A percentile compares a stretch with the other conserved stretches of the same genome.
Evolutionary conservation across 2,329 filamentous ascomycete species (phyloP).

Genomic region (Alternaria viburni): DNA sequence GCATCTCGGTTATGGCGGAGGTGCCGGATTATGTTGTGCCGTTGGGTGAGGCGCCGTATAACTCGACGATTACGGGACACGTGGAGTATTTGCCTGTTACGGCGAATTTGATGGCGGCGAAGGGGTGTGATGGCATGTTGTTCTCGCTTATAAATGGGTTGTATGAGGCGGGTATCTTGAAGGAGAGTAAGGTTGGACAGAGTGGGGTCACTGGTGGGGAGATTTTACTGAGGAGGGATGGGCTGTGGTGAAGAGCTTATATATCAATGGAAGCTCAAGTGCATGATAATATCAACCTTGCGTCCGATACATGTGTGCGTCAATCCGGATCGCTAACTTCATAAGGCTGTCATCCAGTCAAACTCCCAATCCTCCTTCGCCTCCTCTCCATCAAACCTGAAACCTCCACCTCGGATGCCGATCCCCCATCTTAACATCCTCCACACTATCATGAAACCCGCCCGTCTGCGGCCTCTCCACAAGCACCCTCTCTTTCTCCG

Average conservation of each 20-base stretch:
- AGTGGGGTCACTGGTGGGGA: slow-evolving; percentile 51
- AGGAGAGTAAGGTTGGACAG: slow-evolving; percentile 53
- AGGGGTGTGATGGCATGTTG: slow-evolving; percentile 67
- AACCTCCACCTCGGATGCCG: slow-evolving; percentile 47
- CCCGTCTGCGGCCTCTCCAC: slow-evolving; percentile 32
- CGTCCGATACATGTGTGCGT: no score
- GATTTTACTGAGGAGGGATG: slow-evolving; percentile 41
- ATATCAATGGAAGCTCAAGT: no score
- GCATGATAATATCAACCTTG: no score
- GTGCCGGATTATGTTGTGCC: slow-evolving; percentile 56
- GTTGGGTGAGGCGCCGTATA: slow-evolving; percentile 53
- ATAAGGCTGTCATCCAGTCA: no score
- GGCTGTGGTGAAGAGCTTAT: background rate
- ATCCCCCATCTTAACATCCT: slow-evolving; percentile 42
- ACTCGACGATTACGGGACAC: slow-evolving; percentile 56
- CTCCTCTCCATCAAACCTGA: slow-evolving; percentile 24
- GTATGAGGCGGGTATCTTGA: slow-evolving; percentile 57
- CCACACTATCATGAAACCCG: slow-evolving; percentile 39
- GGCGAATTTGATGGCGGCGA: slow-evolving; percentile 63
- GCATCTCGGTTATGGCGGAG: slow-evolving; percentile 58
- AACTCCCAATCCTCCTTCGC: no score
- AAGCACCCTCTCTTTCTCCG: slow-evolving; percentile 33
- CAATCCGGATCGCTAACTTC: no score
- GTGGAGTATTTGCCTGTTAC: slow-evolving; percentile 63
- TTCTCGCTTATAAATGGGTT: slow-evolving; percentile 61